These are phyloP conservation scores for Peribolospora kevripleyi DNA, from an alignment of 768 basidiomycete species.

Conservation along the genomic window DNA sequence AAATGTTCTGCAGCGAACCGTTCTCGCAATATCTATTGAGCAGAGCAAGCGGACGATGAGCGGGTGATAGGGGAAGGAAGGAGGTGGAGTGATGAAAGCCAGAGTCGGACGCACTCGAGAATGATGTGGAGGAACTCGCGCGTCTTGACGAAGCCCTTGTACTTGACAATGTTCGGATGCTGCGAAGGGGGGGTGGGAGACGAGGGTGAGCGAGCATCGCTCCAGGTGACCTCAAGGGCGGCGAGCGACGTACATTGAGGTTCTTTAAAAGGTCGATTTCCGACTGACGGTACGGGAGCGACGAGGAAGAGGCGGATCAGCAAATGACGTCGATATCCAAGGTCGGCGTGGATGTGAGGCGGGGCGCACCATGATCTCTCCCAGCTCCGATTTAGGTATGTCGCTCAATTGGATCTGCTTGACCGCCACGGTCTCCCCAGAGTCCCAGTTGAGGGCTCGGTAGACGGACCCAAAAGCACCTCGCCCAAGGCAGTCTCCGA, in stretches of 20 bases:
- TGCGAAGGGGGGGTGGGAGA: slow-evolving; percentile 16
- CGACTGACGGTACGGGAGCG: slow-evolving; percentile 29
- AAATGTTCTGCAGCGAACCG: slow-evolving; percentile 80
- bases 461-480: slow-evolving; percentile 10
- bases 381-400: slow-evolving; percentile 75
- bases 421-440: slow-evolving; percentile 92
- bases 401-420: slow-evolving; percentile 90
- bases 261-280: slow-evolving; percentile 97
- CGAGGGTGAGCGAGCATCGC: slow-evolving; percentile 2
- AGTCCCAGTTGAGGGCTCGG: slow-evolving; percentile 28
- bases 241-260: slow-evolving; percentile 40
- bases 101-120: slow-evolving; percentile 40
- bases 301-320: not conserved
- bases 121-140: slow-evolving; percentile 88
- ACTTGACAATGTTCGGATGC: slow-evolving; percentile 97
- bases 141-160: slow-evolving; percentile 92
- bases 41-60: not conserved
- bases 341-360: not conserved
- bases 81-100: not conserved
- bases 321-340: slow-evolving; percentile 7
- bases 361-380: slow-evolving; percentile 70
- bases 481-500: slow-evolving; percentile 9
- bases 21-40: slow-evolving; percentile 73
- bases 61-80: not conserved
- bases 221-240: slow-evolving; percentile 1